These are phyloP conservation scores for Clitoria ternatea DNA, from an alignment of 306 rosid species.

Conservation along the genomic window DNA sequence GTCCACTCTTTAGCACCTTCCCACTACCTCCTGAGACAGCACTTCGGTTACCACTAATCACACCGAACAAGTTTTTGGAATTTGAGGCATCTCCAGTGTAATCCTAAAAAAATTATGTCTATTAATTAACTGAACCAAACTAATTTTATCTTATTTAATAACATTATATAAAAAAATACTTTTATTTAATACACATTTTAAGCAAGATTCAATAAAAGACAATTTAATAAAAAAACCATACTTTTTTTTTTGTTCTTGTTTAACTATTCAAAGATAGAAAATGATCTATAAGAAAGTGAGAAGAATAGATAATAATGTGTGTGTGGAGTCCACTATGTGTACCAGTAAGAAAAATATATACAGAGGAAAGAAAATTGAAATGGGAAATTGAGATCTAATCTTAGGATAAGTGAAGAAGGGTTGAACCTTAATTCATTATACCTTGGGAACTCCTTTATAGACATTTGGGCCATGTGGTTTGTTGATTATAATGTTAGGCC, in stretches of 20 bases:
- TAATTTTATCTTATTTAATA: background rate
- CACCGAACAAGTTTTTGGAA: slow-evolving; percentile 43
- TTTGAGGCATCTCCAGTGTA: slow-evolving; percentile 35
- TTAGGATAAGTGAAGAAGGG: background rate
- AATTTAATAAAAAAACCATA: no score
- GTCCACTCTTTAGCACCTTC: slow-evolving; percentile 56
- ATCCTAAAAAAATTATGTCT: slow-evolving; percentile 25
- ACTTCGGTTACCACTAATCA: slow-evolving; percentile 47
- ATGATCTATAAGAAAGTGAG: no score
- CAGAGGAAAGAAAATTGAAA: background rate
- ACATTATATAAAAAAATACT: background rate
- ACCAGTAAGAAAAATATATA: no score
- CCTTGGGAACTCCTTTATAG: slow-evolving; percentile 34
- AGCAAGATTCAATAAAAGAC: no score
- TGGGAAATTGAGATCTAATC: background rate
- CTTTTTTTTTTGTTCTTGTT: no score
- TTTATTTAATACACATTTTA: background rate
- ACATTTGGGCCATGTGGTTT: slow-evolving; percentile 29
- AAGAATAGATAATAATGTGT: no score
- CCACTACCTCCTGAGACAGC: slow-evolving; percentile 63
- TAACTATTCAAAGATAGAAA: no score
- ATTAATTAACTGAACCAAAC: background rate
- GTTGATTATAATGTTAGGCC: slow-evolving; percentile 20
- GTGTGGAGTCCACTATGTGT: no score
- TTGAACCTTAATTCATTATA: no score